Evolutionary conservation across 2,329 filamentous ascomycete species (phyloP).

Genomic region (Cladosporium sp.): DNA sequence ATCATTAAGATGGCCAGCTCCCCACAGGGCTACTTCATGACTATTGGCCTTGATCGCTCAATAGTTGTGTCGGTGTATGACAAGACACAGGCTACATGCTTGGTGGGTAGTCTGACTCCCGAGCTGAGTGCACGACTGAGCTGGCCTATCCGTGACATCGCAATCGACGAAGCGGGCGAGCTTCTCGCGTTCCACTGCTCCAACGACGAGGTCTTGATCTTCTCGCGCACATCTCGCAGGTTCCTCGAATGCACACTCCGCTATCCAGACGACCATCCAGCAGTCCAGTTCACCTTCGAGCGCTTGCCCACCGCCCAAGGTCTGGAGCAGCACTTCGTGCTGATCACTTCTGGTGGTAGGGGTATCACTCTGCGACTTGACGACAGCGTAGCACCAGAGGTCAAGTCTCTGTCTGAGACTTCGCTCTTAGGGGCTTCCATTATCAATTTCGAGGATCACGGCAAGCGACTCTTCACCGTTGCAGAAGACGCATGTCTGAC

Average conservation of each 20-base stretch:
- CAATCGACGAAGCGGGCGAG: constrained; percentile 63
- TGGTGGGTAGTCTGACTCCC: constrained; percentile 22
- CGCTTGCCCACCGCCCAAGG: constrained; percentile 37
- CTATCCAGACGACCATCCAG: constrained; percentile 59
- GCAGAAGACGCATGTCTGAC: constrained; percentile 29
- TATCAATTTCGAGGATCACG: constrained; percentile 22
- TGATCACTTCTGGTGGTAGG: constrained; percentile 66
- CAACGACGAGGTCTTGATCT: constrained; percentile 59
- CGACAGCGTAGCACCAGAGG: not conserved
- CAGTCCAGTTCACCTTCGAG: constrained; percentile 65
- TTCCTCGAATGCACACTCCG: constrained; percentile 59
- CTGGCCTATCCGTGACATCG: constrained; percentile 53
- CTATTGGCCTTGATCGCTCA: constrained; percentile 68
- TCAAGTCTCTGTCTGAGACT: constrained; percentile 24
- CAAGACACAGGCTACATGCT: constrained; percentile 23
- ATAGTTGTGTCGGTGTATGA: constrained; percentile 46
- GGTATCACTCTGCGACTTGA: constrained; percentile 38
- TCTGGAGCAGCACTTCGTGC: constrained; percentile 49
- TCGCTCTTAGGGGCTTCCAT: constrained; percentile 31
- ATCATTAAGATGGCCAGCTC: constrained; percentile 65
- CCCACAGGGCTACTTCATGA: constrained; percentile 64
- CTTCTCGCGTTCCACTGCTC: constrained; percentile 68
- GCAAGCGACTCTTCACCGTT: constrained; percentile 25
- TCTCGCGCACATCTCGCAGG: constrained; percentile 58
- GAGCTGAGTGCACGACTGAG: constrained; percentile 27